Evolutionary conservation across 768 basidiomycete species (phyloP), one percentile per base, ranked within the genome.

Genomic region (Gloeopeniophorella convolvens): DNA sequence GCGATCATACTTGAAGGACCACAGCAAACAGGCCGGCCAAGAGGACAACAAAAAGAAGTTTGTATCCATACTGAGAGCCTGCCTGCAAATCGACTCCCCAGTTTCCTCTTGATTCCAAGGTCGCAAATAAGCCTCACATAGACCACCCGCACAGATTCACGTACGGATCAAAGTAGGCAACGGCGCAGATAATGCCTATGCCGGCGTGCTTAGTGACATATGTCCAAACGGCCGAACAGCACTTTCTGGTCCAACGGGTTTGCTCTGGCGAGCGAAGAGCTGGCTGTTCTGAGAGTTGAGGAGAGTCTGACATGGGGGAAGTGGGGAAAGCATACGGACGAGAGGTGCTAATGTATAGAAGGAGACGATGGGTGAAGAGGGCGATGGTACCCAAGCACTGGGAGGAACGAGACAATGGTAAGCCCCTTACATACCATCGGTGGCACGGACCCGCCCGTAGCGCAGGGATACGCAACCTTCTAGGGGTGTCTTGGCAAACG

Each of bases 1-100:
- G 37, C 20, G 27, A 15, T 64, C 66, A 32, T 39, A 79, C 86
- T 77, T 96, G 94, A 13, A 93, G 72, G 55, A 88, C 80, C 2
- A 86, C 83, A 13, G 89, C 92, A 48, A 89, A 82, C 7, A 94
- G 56, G 9, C 91, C 91, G 1, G 93, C 72, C 16, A 96, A 64
- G 5, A 96, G 74, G 10, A 98, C 83, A 13, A 89, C 73, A 66
- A 95, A 94, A 26, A 57, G 48, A 26, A 98, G 73, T 52, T 77
- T 78, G 67, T 95, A 96, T 1, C 94, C 92, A 63, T 77, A 94
- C 48, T 82, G 65, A 16, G 86, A 85, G 9, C 91, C 91, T 1
- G 91, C 91, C 66, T 89, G 84, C 7, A 94, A 70, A 68, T 93
- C 91, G 13, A 92, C 90, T 15, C 85, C 80, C 91, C 90, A 92